Evolutionary conservation across 768 basidiomycete genomes (phyloP), one percentile per base, ranked within the genome.

Genomic region (Boletus huronensis): DNA sequence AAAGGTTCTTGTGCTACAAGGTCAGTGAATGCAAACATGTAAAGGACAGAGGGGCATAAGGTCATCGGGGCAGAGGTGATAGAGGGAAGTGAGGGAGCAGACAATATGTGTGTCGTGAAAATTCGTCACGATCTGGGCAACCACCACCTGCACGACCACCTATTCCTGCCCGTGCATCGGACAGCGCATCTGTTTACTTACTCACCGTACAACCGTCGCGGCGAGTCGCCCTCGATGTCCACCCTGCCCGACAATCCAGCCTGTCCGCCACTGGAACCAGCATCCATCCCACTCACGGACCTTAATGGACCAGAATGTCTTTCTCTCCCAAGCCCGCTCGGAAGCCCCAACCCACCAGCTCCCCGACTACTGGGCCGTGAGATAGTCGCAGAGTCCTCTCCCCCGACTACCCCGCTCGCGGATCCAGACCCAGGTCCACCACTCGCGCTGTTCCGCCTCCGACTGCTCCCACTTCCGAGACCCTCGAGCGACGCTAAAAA

Each of bases 401-500:
- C 58, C 41, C 55, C 52, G 23, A 32, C 31, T 0, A 57, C 46
- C 35, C 58, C 58, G 35, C 50, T 52, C 11, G 23, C 54, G 29
- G 49, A 57, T 54, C 51, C 64, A 50, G 50, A 57, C 28, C 48
- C 53, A 19, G 57, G 49, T 39, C 52, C 44, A 14, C 58, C 55
- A 25, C 55, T 43, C 19, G 34, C 36, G n/a, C 52, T 57, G n/a
- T 64, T 57, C 55, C 63, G 57, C 53, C 65, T 63, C 35, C 74
- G 66, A 50, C 65, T 57, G 19, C 69, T 61, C 9, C 74, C 70
- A 1, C 72, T 70, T 3, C 78, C 79, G 2, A 89, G 71, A 17
- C 83, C 84, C 53, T 83, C 81, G 31, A 90, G 70, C 45, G 83
- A 86, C 52, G 77, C 79, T 61, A 82, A 58, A 67, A 90, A 90